phyloP scores from a whole-genome alignment of 371 early-diverging fungal species.

The Mortierella sp. region DNA sequence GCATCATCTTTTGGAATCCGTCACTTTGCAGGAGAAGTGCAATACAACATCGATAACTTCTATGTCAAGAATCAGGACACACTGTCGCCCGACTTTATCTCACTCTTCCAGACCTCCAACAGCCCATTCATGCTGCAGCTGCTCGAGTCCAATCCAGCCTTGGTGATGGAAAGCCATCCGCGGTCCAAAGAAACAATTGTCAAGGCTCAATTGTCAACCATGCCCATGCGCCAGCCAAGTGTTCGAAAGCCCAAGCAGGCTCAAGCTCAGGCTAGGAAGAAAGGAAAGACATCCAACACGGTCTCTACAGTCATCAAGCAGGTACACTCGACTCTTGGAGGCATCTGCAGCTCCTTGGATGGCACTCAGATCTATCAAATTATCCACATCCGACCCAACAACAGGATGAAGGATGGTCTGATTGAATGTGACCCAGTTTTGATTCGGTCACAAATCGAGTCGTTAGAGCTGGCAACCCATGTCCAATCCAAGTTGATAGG shows the following conservation, averaged over 20 bases:
- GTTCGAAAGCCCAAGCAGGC: conserved; percentile 60
- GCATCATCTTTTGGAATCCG: conserved; percentile 75
- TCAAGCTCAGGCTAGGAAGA: conserved; percentile 36
- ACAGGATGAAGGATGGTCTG: conserved; percentile 59
- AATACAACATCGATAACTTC: conserved; percentile 80
- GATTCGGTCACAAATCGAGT: conserved; percentile 47
- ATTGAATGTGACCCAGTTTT: conserved; percentile 47
- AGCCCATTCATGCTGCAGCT: conserved; percentile 70
- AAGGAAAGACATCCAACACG: conserved; percentile 26
- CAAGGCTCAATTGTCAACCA: conserved; percentile 67
- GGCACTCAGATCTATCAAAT: conserved; percentile 88
- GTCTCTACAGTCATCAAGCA: conserved; percentile 79
- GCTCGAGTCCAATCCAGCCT: conserved; percentile 62
- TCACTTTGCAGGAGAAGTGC: conserved; percentile 81
- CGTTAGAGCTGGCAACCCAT: conserved; percentile 18
- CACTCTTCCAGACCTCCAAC: conserved; percentile 82
- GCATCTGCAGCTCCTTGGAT: conserved; percentile 75
- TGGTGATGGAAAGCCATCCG: conserved; percentile 70
- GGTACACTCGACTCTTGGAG: conserved; percentile 73
- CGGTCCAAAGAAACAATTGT: conserved; percentile 68
- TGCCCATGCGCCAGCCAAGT: conserved; percentile 65
- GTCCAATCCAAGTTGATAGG: conserved; percentile 32
- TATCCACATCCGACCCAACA: conserved; percentile 85
- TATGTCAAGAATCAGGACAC: conserved; percentile 76
- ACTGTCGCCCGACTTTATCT: conserved; percentile 86